A percentile compares a stretch with the other conserved stretches of the same genome.
These are phyloP conservation scores for Pezicula neosporulosa DNA, from an alignment of 2,329 filamentous ascomycete genomes.

Conservation along the genomic window DNA sequence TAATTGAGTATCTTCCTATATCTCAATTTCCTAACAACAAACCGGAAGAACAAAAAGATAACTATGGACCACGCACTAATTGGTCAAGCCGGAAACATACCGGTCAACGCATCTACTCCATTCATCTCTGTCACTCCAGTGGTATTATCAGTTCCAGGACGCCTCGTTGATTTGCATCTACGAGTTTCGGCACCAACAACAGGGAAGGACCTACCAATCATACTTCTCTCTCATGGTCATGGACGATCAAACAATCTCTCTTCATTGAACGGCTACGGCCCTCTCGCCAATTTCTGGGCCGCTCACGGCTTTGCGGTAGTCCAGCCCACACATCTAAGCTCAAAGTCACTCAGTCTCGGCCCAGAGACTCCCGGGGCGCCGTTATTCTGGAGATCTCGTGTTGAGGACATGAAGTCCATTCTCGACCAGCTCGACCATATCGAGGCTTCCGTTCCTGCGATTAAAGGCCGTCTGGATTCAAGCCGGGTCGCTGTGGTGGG, in stretches of 20 bases:
- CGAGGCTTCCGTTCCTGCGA: conserved; percentile 28
- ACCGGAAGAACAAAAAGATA: not conserved
- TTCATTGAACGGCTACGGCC: conserved; percentile 38
- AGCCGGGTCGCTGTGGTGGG: conserved; percentile 32
- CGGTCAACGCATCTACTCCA: conserved; percentile 25
- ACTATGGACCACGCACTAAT: conserved; percentile 12
- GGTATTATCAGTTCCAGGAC: conserved; percentile 14
- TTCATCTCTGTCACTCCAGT: conserved; percentile 25
- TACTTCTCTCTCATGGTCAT: conserved; percentile 38
- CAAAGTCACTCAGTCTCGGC: conserved; percentile 26
- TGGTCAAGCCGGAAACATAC: conserved; percentile 38
- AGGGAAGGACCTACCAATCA: conserved; percentile 32
- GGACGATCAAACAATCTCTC: conserved; percentile 35
- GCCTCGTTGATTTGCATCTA: conserved; percentile 28
- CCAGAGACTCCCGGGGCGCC: conserved; percentile 16
- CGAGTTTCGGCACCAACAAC: conserved; percentile 32
- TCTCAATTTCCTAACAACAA: not conserved
- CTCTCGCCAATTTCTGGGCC: conserved; percentile 38
- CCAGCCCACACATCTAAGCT: conserved; percentile 39
- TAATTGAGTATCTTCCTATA: not conserved
- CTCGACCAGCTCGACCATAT: conserved; percentile 35
- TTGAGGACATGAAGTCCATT: conserved; percentile 33
- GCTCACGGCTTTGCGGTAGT: conserved; percentile 39
- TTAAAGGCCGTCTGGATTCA: conserved; percentile 32
- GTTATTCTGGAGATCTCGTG: conserved; percentile 27